These are phyloP conservation scores for Scolecobasidium constrictum DNA, from an alignment of 2,329 filamentous ascomycete species.

Conservation along the genomic window DNA sequence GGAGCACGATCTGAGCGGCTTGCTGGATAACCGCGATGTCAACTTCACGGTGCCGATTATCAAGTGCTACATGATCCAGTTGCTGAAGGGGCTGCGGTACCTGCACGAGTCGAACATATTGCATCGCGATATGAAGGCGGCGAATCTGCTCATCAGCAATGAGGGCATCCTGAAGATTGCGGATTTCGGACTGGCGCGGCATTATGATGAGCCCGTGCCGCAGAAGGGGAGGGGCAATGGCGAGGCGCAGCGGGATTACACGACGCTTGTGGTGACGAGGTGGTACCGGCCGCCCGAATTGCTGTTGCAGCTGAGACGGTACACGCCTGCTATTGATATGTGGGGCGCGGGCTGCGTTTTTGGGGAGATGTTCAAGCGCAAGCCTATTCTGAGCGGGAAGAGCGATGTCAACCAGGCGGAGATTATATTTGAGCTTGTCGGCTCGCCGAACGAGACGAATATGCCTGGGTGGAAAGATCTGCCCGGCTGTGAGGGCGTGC, in stretches of 20 bases:
- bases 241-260: conserved; percentile 82
- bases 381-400: conserved; percentile 83
- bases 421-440: conserved; percentile 87
- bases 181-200: conserved; percentile 88
- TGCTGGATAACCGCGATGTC: conserved; percentile 89
- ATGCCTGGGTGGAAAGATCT: conserved; percentile 88
- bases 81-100: conserved; percentile 81
- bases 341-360: conserved; percentile 99
- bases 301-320: conserved; percentile 73
- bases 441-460: conserved; percentile 74
- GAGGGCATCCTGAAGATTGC: conserved; percentile 88
- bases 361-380: conserved; percentile 91
- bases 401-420: conserved; percentile 85
- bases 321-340: conserved; percentile 96
- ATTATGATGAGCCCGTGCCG: conserved; percentile 80
- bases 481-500: conserved; percentile 69
- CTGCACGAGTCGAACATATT: conserved; percentile 77
- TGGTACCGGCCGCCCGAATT: conserved; percentile 97
- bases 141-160: conserved; percentile 94
- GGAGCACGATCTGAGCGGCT: conserved; percentile 95
- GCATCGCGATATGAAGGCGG: conserved; percentile 97
- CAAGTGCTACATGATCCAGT: conserved; percentile 94
- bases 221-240: conserved; percentile 69
- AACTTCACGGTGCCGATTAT: conserved; percentile 82
- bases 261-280: conserved; percentile 87